Conservation (phyloP, 2,329 filamentous ascomycete genomes). For the Ceratocystis cubensis region DNA sequence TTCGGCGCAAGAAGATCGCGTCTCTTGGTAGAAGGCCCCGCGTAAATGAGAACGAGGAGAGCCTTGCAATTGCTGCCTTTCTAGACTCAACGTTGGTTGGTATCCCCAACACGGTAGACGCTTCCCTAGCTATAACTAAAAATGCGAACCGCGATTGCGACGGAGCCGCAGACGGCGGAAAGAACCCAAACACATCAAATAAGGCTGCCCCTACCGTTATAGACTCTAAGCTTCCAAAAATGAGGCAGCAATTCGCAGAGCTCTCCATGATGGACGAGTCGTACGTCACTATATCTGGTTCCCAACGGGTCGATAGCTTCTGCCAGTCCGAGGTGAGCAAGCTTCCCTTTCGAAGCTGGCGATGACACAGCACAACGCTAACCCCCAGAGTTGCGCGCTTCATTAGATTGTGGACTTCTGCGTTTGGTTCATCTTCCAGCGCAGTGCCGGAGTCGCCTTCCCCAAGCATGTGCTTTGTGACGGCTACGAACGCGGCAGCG, state of each 20-base stretch:
- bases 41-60: constrained; percentile 18
- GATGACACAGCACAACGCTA: constrained; percentile 6
- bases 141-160: neutral
- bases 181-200: neutral
- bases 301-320: constrained; percentile 31
- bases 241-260: neutral
- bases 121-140: neutral
- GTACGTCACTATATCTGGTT: constrained; percentile 39
- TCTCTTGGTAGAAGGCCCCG: constrained; percentile 34
- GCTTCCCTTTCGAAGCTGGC: constrained; percentile 12
- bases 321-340: constrained; percentile 51
- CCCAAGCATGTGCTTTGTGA: constrained; percentile 71
- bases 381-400: neutral
- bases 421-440: constrained; percentile 63
- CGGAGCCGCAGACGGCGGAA: neutral
- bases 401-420: constrained; percentile 60
- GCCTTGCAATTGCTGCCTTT: constrained; percentile 20
- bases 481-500: constrained; percentile 52
- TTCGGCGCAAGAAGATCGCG: constrained; percentile 45
- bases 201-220: neutral
- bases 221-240: neutral
- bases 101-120: neutral
- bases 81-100: constrained; percentile 22
- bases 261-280: constrained; percentile 37
- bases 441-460: constrained; percentile 29